Base-by-base conservation (phyloP, 352 stramenopile genomes). In the Pythium chondricola region DNA sequence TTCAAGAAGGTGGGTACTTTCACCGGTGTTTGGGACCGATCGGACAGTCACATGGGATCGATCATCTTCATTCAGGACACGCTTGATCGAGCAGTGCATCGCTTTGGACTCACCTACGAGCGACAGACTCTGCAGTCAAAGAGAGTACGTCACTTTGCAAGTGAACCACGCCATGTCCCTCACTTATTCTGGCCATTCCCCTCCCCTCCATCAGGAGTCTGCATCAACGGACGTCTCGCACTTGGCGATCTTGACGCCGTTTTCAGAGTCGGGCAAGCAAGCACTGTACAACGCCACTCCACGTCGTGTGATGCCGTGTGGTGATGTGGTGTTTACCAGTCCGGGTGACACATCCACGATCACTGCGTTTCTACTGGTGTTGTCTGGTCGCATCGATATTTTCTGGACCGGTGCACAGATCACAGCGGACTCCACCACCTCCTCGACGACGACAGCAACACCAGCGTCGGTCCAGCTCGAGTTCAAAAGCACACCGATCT, bases 371-470 rank as follows among this genome's bases (percentile, higher is more conserved):
- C 43, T 62, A 1, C 44, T 81, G 10, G 62, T 84, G 9, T 48
- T 76, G 16, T 67, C 50, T 0, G 72, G 72, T 4, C 51, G 54
- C 8, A 24, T 84, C n/a, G 70, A 82, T 33, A 56, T 84, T 11
- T 69, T 70, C 29, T 84, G 69, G 46, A 61, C 66, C 0, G 66
- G 58, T 8, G 29, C 39, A 10, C 52, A 37, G 14, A 7, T 40
- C 25, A 17, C 29, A 17, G 17, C 7, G 6, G 39, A 29, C 14
- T 21, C 37, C 1, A 44, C 3, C 24, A 37, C 8, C 0, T 3
- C 18, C 5, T 20, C 30, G 1, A n/a, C 14, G 26, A 26, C 14
- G 20, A 30, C 31, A 11, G 1, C 61, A 35, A 7, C 24, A 38
- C 8, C 18, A 14, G 18, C 20, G 10, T 38, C 32, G 10, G 5